Evolutionary conservation across 2,329 filamentous ascomycete species (phyloP).

Genomic region (Xylariaceae sp.): DNA sequence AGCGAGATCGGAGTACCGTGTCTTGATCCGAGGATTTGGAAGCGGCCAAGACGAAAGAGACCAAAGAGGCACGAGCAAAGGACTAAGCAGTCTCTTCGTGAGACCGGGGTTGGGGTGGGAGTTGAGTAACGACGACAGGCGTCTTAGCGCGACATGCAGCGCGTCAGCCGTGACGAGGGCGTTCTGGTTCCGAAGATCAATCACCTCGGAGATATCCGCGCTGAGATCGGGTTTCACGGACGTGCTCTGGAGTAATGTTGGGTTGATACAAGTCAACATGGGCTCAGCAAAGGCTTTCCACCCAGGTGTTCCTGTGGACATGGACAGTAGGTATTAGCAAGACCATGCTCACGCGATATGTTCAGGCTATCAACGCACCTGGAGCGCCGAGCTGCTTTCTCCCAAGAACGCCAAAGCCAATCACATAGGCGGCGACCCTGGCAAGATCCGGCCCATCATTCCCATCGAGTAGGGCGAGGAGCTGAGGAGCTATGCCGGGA

Average conservation of each 20-base stretch:
- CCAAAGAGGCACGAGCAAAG: conserved; percentile 59
- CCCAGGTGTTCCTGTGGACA: conserved; percentile 48
- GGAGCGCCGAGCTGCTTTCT: conserved; percentile 59
- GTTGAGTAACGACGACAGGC: conserved; percentile 51
- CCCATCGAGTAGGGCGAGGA: conserved; percentile 58
- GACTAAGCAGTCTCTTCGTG: conserved; percentile 54
- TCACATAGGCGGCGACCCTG: conserved; percentile 55
- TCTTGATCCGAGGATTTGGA: conserved; percentile 29
- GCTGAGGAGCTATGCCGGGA: conserved; percentile 52
- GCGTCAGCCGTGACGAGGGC: conserved; percentile 43
- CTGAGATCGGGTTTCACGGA: conserved; percentile 20
- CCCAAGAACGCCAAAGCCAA: conserved; percentile 62
- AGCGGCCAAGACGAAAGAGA: conserved; percentile 49
- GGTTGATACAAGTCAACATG: conserved; percentile 48
- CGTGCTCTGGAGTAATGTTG: conserved; percentile 28
- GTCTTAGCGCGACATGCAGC: conserved; percentile 46
- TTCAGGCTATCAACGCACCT: conserved; percentile 34
- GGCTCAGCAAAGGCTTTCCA: conserved; percentile 59
- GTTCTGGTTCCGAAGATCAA: conserved; percentile 40
- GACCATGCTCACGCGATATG: neutral
- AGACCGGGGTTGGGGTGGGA: conserved; percentile 64
- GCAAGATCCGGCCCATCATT: conserved; percentile 50
- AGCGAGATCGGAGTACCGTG: conserved; percentile 41
- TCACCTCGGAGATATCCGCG: conserved; percentile 33
- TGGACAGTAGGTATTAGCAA: conserved; percentile 5